Conservation (phyloP, 1,284 basidiomycete species). For the Cutaneotrichosporon sp. region DNA sequence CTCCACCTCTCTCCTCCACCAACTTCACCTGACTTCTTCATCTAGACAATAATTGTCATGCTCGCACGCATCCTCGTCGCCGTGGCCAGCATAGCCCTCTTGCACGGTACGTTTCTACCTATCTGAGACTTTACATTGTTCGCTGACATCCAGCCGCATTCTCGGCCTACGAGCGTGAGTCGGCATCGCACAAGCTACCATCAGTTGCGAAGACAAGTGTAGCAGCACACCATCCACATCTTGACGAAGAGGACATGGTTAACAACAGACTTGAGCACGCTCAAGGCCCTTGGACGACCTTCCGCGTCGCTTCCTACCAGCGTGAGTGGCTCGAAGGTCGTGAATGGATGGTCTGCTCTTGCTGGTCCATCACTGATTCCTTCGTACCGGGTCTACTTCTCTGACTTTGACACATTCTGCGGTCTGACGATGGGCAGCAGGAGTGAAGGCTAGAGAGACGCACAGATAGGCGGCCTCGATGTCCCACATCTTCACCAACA, state of each 20-base stretch:
- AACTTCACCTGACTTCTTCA: not conserved
- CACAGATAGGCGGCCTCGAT: too few relatives aligned
- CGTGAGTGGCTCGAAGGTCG: conserved; percentile 32
- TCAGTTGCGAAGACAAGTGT: too few relatives aligned
- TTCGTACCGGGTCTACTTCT: not conserved
- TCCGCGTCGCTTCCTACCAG: conserved; percentile 33
- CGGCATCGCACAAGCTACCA: too few relatives aligned
- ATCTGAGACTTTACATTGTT: not conserved
- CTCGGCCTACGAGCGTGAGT: conserved; percentile 47
- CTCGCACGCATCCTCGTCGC: conserved; percentile 23
- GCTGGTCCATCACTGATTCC: not conserved
- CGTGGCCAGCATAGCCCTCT: conserved; percentile 29
- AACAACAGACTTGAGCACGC: conserved; percentile 40
- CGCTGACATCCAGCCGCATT: conserved; percentile 40
- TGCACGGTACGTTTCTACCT: conserved; percentile 41
- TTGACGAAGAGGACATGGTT: too few relatives aligned
- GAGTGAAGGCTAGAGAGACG: too few relatives aligned
- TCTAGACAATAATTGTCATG: not conserved
- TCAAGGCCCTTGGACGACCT: conserved; percentile 42
- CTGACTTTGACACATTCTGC: too few relatives aligned
- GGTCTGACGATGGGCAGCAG: too few relatives aligned
- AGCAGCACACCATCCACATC: too few relatives aligned
- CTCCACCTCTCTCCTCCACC: not conserved
- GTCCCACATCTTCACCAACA: not conserved
- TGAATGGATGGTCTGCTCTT: too few relatives aligned